Evolutionary conservation across 2,329 filamentous ascomycete genomes (phyloP).

Genomic region (Teratosphaeria epicoccoides): DNA sequence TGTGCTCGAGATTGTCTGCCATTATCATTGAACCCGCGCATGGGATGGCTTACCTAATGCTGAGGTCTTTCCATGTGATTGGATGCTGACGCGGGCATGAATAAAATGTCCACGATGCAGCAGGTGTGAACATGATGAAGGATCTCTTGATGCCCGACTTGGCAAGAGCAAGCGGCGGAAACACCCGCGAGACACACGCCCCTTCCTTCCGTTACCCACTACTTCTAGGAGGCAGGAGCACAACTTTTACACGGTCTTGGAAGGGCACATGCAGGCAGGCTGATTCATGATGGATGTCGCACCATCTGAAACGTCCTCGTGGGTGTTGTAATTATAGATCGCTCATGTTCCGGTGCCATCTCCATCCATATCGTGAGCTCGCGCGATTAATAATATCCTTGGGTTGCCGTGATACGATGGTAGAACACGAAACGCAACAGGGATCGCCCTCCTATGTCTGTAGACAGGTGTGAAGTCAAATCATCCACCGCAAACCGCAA

Average conservation of each 20-base stretch:
- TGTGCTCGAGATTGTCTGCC: slow-evolving; percentile 17
- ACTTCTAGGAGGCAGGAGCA: not conserved
- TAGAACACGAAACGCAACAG: not conserved
- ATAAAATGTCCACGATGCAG: too few relatives aligned
- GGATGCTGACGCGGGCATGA: too few relatives aligned
- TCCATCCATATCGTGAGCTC: too few relatives aligned
- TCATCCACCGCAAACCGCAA: not conserved
- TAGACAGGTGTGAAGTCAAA: not conserved
- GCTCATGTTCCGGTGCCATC: too few relatives aligned
- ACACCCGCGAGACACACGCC: not conserved
- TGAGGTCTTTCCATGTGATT: not conserved
- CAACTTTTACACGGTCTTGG: too few relatives aligned
- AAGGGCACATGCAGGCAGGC: too few relatives aligned
- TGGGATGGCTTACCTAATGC: slow-evolving; percentile 8
- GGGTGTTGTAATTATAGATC: too few relatives aligned
- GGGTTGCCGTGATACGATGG: not conserved
- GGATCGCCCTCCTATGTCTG: not conserved
- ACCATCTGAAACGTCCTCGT: too few relatives aligned
- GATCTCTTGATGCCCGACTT: not conserved
- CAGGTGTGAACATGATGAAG: too few relatives aligned
- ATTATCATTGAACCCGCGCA: not conserved
- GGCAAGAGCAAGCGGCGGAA: not conserved
- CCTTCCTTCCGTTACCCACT: not conserved
- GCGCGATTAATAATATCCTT: too few relatives aligned
- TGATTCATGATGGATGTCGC: too few relatives aligned